phyloP scores from a whole-genome alignment of 192 early-diverging fungal species.

The Physocladia obscura region DNA sequence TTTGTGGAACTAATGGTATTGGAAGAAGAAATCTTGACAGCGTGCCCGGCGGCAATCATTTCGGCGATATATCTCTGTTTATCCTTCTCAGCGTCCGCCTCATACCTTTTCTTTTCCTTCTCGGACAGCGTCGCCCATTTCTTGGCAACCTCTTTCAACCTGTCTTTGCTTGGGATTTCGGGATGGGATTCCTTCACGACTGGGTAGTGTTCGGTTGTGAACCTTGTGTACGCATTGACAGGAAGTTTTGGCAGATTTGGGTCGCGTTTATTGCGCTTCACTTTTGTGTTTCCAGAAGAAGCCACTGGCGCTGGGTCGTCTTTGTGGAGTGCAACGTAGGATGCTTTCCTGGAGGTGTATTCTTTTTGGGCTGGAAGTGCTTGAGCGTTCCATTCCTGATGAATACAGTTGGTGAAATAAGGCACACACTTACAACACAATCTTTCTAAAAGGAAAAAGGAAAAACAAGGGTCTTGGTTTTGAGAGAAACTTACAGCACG shows the following conservation, averaged over 20 bases:
- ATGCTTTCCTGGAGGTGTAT: neutral
- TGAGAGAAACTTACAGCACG: neutral
- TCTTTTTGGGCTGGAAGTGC: neutral
- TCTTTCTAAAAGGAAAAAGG: too few species aligned
- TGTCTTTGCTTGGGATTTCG: neutral
- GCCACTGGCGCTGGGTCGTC: neutral
- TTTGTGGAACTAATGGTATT: neutral
- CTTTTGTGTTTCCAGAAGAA: neutral
- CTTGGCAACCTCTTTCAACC: neutral
- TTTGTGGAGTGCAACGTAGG: neutral
- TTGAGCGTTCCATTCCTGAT: neutral
- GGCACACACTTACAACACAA: too few species aligned
- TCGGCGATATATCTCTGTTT: neutral
- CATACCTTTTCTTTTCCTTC: neutral
- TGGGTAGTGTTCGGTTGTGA: neutral
- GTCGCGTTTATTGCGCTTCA: slow-evolving; percentile 1
- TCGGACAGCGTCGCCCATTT: neutral
- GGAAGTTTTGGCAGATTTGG: neutral
- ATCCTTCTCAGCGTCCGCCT: neutral
- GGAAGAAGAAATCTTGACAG: neutral
- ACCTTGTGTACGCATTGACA: neutral
- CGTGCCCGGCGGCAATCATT: neutral
- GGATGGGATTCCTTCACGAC: neutral
- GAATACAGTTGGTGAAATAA: too few species aligned
- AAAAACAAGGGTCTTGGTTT: too few species aligned